Evolutionary conservation across 75 land plant species (phyloP).

Genomic region (Pseudotsuga menziesii): DNA sequence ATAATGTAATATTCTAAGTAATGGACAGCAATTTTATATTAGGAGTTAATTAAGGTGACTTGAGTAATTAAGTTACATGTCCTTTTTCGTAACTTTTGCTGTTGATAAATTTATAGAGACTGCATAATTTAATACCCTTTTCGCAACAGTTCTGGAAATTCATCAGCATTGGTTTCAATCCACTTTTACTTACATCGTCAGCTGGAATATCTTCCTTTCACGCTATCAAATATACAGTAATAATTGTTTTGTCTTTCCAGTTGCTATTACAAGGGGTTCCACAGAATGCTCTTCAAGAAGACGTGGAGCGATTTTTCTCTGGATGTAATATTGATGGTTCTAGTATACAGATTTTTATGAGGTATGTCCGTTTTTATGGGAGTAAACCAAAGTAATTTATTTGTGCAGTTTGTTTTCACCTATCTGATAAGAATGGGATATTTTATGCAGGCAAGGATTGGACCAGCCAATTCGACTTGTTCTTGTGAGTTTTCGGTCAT

Average conservation of each 20-base stretch:
- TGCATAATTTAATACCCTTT: not conserved
- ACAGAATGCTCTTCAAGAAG: conserved; percentile 24
- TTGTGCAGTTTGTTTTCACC: not conserved
- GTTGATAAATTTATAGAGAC: not conserved
- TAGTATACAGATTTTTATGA: conserved; percentile 10
- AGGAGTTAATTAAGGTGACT: too few relatives aligned
- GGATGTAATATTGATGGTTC: conserved; percentile 31
- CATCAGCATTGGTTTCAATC: not conserved
- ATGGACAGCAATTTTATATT: too few relatives aligned
- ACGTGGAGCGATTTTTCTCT: conserved; percentile 44
- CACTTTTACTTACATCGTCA: not conserved
- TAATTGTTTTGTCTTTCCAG: conserved; percentile 14
- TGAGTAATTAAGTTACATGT: too few relatives aligned
- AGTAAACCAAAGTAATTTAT: not conserved
- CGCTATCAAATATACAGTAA: not conserved
- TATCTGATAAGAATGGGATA: not conserved
- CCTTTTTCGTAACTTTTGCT: too few relatives aligned
- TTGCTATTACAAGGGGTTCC: conserved; percentile 39
- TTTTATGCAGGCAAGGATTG: conserved; percentile 16
- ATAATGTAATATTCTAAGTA: too few relatives aligned
- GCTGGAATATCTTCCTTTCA: not conserved
- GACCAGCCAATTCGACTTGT: conserved; percentile 16
- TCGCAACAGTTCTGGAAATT: not conserved
- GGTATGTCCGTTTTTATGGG: conserved; percentile 8
- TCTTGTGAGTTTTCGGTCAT: conserved; percentile 31